Evolutionary conservation across 495 filamentous ascomycete genomes (phyloP).

Genomic region (Daldinia bambusicola): DNA sequence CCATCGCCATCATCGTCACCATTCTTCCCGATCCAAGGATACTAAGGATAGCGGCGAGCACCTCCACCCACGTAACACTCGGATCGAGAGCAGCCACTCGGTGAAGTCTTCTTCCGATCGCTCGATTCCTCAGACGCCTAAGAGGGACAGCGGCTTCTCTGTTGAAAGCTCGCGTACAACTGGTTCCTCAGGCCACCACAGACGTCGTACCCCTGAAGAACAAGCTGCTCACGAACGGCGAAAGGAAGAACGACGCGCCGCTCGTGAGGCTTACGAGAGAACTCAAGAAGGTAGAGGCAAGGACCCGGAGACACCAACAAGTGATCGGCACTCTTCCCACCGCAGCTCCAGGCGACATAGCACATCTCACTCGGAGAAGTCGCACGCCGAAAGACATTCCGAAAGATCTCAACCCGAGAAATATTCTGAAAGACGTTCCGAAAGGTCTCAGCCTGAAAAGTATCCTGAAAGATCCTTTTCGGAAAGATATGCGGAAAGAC

Average conservation of each 20-base stretch:
- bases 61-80: slow-evolving; percentile 43
- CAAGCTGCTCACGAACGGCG: slow-evolving; percentile 57
- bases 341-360: slow-evolving; percentile 53
- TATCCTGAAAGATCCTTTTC: slow-evolving; percentile 10
- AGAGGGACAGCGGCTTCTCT: slow-evolving; percentile 50
- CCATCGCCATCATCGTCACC: slow-evolving; percentile 30
- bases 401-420: slow-evolving; percentile 37
- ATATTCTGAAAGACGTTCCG: slow-evolving; percentile 28
- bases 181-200: slow-evolving; percentile 43
- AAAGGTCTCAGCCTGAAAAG: slow-evolving; percentile 35
- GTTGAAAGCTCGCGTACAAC: slow-evolving; percentile 42
- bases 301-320: slow-evolving; percentile 36
- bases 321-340: slow-evolving; percentile 46
- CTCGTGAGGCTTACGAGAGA: slow-evolving; percentile 40
- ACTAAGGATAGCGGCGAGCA: slow-evolving; percentile 50
- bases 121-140: slow-evolving; percentile 43
- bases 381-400: slow-evolving; percentile 28
- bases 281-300: slow-evolving; percentile 44
- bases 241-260: slow-evolving; percentile 51
- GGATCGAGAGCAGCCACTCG: slow-evolving; percentile 50
- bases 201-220: slow-evolving; percentile 56
- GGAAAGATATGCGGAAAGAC: slow-evolving; percentile 36
- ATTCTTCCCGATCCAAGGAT: slow-evolving; percentile 35
- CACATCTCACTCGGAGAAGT: slow-evolving; percentile 44
- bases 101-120: slow-evolving; percentile 48